A percentile compares a stretch with the other conserved stretches of the same genome.
phyloP scores from a whole-genome alignment of 768 basidiomycete genomes.

The Tulasnella sp. region DNA sequence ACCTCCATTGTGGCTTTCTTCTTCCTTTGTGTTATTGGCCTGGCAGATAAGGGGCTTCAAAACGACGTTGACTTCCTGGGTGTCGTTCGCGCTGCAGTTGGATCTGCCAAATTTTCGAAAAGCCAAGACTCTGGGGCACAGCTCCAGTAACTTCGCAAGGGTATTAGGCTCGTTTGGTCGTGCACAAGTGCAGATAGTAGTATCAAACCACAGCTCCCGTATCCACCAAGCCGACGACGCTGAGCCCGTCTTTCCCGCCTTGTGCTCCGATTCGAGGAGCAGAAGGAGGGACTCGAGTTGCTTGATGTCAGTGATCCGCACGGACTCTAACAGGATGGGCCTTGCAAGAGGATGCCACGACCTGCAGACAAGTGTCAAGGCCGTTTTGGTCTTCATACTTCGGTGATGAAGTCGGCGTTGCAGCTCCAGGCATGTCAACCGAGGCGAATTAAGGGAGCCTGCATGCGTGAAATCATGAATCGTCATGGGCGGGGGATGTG shows the following conservation, averaged over 20 bases:
- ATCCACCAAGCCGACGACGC: not conserved
- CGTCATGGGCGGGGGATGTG: not conserved
- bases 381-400: slow-evolving; percentile 4
- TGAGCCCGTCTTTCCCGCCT: not conserved
- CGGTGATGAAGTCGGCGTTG: slow-evolving; percentile 6
- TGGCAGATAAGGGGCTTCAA: not conserved
- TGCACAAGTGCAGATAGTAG: not conserved
- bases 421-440: slow-evolving; percentile 8
- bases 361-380: not conserved
- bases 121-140: not conserved
- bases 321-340: not conserved
- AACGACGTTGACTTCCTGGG: not conserved
- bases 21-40: not conserved
- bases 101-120: slow-evolving; percentile 11
- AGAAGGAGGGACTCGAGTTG: not conserved
- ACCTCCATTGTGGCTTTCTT: not conserved
- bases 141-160: not conserved
- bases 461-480: not conserved
- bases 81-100: slow-evolving; percentile 5
- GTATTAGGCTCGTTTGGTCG: not conserved
- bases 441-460: not conserved
- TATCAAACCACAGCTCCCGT: slow-evolving; percentile 11
- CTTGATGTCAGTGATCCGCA: not conserved
- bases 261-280: not conserved
- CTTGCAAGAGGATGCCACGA: not conserved